Evolutionary conservation across 1,284 basidiomycete species (phyloP), one percentile per base, ranked within the genome.

Genomic region (Papiliotrema laurentii): DNA sequence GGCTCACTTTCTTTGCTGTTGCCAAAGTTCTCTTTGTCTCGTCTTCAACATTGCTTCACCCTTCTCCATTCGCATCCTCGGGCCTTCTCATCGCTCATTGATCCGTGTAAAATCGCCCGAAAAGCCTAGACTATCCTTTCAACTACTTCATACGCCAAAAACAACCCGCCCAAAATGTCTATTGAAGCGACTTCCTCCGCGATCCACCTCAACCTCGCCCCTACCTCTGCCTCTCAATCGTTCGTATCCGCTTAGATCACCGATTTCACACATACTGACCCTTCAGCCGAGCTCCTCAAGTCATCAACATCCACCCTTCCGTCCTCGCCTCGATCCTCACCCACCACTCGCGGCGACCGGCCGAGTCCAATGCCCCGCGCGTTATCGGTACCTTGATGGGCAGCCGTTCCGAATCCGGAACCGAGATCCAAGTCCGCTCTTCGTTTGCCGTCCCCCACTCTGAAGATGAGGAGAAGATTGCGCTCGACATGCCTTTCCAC

Each of bases 301-400:
- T 79, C 49, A 83, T 93, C 50, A 87, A 84, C 37, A 81, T 94
- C 52, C 89, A 92, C 71, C 91, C 92, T n/a, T 86, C 88, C 45
- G 89, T 90, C 7, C 82, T 98, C 50, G 92, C 97, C 70, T 86
- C 89, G 50, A 92, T 97, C 77, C 84, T 98, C 57, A 94, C 97
- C 75, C 94, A 98, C 77, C 96, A 92, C 76, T 83, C 97, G 44
- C 87, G 96, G 33, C 83, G 92, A 55, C 85, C 82, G 44, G 87
- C 92, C 65, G 86, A 87, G 58, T 50, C 55, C 30, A 56, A 49
- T 14, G 52, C 61, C 1, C 62, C 68, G 10, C 83, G 94, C 50
- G 94, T 98, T 7, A 94, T 99, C 68, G 96, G 96, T 22, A 97
- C 96, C 0, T 81, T 98, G 26, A 84, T 99, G 37, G 94, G 94